A percentile compares a stretch with the other conserved stretches of the same genome.
phyloP scores from a whole-genome alignment of 768 basidiomycete species.

The Lentinula boryana region DNA sequence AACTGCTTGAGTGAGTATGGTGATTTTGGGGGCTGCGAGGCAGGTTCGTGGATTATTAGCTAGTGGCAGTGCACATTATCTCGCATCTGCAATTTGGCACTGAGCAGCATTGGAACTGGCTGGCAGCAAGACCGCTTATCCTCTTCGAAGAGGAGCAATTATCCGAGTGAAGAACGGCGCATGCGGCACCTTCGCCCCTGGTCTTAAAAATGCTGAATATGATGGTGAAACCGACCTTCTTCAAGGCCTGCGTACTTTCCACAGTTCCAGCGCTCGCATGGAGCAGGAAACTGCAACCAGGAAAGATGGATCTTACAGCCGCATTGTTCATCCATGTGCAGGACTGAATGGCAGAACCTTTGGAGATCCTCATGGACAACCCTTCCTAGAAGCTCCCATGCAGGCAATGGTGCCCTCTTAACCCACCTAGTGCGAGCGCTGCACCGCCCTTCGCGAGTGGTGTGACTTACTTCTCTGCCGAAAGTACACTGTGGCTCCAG shows the following conservation, averaged over 20 bases:
- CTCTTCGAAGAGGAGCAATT: slow-evolving; percentile 30
- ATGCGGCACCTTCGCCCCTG: slow-evolving; percentile 22
- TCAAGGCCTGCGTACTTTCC: slow-evolving; percentile 22
- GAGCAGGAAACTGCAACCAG: slow-evolving; percentile 17
- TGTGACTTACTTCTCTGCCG: slow-evolving; percentile 53
- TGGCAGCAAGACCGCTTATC: slow-evolving; percentile 25
- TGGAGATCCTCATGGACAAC: too few relatives aligned
- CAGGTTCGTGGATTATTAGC: too few relatives aligned
- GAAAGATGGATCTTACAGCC: slow-evolving; percentile 7
- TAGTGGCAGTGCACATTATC: too few relatives aligned
- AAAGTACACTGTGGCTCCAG: slow-evolving; percentile 97
- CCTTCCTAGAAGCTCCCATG: too few relatives aligned
- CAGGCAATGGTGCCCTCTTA: too few relatives aligned
- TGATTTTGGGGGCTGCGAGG: too few relatives aligned
- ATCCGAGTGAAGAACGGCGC: slow-evolving; percentile 26
- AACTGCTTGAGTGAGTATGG: too few relatives aligned
- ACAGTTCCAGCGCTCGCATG: slow-evolving; percentile 19
- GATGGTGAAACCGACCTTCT: slow-evolving; percentile 20
- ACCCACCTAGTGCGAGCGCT: too few relatives aligned
- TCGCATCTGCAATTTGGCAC: too few relatives aligned
- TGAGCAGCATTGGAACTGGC: slow-evolving; percentile 21
- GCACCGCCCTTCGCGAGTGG: too few relatives aligned
- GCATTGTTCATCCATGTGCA: slow-evolving; percentile 20
- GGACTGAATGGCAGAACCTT: too few relatives aligned
- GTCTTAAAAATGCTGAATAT: slow-evolving; percentile 19